Conservation (phyloP, 805 yeast species). For the Saccharomycopsis fibuligera region DNA sequence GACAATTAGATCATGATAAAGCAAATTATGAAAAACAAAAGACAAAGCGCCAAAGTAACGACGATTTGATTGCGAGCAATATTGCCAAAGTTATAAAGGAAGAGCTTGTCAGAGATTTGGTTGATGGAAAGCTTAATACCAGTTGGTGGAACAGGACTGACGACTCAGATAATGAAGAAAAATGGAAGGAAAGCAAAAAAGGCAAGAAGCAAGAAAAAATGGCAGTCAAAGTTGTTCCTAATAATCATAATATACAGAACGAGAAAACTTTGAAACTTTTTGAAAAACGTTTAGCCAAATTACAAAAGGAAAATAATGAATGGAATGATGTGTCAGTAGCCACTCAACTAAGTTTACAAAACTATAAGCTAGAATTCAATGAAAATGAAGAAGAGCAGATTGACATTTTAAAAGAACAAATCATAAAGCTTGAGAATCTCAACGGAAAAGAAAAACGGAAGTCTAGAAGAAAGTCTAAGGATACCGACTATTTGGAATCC, state of each 20-base stretch:
- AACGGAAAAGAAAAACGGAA: not conserved
- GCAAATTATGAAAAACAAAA: conserved; percentile 25
- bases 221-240: conserved; percentile 43
- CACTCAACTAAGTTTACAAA: conserved; percentile 7
- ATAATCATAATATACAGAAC: conserved; percentile 54
- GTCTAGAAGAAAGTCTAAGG: not conserved
- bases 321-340: too few species aligned
- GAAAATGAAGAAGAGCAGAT: not conserved
- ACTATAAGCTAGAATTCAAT: not conserved
- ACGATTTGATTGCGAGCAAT: conserved; percentile 36
- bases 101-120: conserved; percentile 52
- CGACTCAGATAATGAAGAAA: conserved; percentile 26
- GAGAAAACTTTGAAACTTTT: conserved; percentile 40
- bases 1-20: conserved; percentile 33
- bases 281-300: conserved; percentile 35
- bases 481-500: not conserved
- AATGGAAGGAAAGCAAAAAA: conserved; percentile 20
- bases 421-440: not conserved
- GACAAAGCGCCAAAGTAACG: conserved; percentile 16
- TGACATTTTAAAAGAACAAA: not conserved
- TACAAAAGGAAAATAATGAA: conserved; percentile 40
- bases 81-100: conserved; percentile 61
- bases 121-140: conserved; percentile 52
- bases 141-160: conserved; percentile 57
- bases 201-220: too few species aligned